Base-by-base conservation (phyloP, 2,329 filamentous ascomycete genomes). In the Fusarium redolens region DNA sequence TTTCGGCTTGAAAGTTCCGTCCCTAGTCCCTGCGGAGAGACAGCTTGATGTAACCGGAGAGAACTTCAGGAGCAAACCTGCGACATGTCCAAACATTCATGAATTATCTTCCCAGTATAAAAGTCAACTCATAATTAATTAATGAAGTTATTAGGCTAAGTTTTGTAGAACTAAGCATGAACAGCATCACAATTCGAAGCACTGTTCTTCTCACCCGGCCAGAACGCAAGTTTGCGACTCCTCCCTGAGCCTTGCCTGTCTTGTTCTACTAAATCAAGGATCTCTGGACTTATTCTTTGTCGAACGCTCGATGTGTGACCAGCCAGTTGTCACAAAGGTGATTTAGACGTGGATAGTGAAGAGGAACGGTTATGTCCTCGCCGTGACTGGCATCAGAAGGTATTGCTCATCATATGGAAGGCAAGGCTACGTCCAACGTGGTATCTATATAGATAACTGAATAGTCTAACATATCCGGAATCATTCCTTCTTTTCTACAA, bases 81-180 rank as follows among this genome's bases (percentile, higher is more conserved):
- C 31, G 7, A 28, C 4, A 15, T 7, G 8, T 10, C 50, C 12
- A n/a, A 12, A 20, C 4, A 15, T 20, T 8, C 9, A 4, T 37
- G 9, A 3, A 10, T 18, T 22, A 14, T 14, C 37, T 20, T 11
- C 12, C 10, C 17, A 38, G 37, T 18, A 37, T 10, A 9, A 17
- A 17, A 4, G 3, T 22, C 10, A 3, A 33, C 10, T 1, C 4
- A 1, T 4, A 1, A 14, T 35, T 30, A 7, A 51, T 5, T 20
- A 5, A 4, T 51, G 5, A 4, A 7, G 3, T 25, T 18, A 7
- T 14, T 20, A 2, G n/a, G 13, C 15, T 11, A 35, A 12, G 5
- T 14, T 8, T 17, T 13, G 13, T 17, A 9, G 9, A 9, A 6
- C 13, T 12, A 6, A 12, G 18, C 33, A 28, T 40, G 13, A 37